A percentile compares a stretch with the other conserved stretches of the same genome.
Evolutionary conservation across 352 stramenopile genomes (phyloP).

Genomic region (Globisporangium uncinulatum): DNA sequence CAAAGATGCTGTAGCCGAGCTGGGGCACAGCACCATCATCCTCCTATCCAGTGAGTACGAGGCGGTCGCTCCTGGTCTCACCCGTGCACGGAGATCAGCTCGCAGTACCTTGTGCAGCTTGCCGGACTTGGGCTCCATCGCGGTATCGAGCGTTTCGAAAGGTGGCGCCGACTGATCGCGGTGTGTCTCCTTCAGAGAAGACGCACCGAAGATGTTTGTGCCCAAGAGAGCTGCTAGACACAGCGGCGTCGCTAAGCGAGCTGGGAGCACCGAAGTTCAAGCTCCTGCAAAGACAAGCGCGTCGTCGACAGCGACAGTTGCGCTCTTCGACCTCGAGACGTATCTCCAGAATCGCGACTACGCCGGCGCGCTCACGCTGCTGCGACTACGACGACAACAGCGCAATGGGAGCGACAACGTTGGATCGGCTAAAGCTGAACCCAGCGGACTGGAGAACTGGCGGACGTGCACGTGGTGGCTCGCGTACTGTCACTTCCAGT

Average conservation of each 20-base stretch:
- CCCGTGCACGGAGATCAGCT: not conserved
- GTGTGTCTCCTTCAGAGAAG: not conserved
- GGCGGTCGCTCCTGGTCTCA: not conserved
- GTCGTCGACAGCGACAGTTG: not conserved
- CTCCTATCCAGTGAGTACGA: not conserved
- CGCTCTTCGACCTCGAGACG: slow-evolving; percentile 16
- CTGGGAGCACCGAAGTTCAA: not conserved
- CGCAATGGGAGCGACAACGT: not conserved
- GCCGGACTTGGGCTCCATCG: slow-evolving; percentile 54
- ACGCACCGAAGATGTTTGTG: not conserved
- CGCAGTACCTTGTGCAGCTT: slow-evolving; percentile 51
- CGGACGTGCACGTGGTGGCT: slow-evolving; percentile 50
- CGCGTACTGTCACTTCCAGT: slow-evolving; percentile 69
- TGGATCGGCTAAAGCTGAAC: not conserved
- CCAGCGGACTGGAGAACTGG: slow-evolving; percentile 8
- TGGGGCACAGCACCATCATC: slow-evolving; percentile 10
- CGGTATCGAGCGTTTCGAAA: not conserved
- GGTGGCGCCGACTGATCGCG: not conserved
- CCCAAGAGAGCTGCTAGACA: not conserved
- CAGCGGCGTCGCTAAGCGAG: not conserved
- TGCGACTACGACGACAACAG: slow-evolving; percentile 18
- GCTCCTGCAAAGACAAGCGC: not conserved
- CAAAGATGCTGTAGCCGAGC: slow-evolving; percentile 52
- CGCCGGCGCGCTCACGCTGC: slow-evolving; percentile 16
- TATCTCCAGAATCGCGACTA: slow-evolving; percentile 21